Conservation (phyloP, 805 yeast genomes). For the Saccharomycopsis capsularis region DNA sequence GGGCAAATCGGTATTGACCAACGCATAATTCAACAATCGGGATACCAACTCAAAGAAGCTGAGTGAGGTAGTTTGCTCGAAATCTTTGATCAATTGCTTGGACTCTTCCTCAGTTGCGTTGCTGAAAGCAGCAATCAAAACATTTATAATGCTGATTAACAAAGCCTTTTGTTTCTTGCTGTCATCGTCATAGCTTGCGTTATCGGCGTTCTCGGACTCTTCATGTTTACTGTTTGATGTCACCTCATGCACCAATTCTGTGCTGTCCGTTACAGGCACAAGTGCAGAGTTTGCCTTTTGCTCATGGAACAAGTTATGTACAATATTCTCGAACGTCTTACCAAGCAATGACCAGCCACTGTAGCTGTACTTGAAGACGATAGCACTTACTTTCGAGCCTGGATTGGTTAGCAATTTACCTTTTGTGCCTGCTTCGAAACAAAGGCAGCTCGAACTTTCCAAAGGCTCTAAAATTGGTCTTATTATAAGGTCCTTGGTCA, state of each 20-base stretch:
- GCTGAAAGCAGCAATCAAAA: slow-evolving; percentile 8
- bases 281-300: slow-evolving; percentile 22
- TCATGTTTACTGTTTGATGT: no score
- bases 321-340: slow-evolving; percentile 59
- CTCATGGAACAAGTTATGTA: slow-evolving; percentile 34
- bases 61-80: slow-evolving; percentile 23
- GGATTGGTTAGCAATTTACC: slow-evolving; percentile 61
- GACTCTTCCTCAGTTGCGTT: neutral
- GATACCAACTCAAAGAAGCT: slow-evolving; percentile 18
- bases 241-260: neutral
- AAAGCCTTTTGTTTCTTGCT: slow-evolving; percentile 24
- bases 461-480: slow-evolving; percentile 52
- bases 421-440: slow-evolving; percentile 49
- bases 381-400: slow-evolving; percentile 31
- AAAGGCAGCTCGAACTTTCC: slow-evolving; percentile 34
- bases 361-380: slow-evolving; percentile 64
- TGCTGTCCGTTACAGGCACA: neutral
- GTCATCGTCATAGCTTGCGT: neutral
- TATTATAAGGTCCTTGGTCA: slow-evolving; percentile 42
- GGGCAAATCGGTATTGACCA: slow-evolving; percentile 6
- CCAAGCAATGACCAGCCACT: slow-evolving; percentile 89
- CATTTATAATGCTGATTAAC: slow-evolving; percentile 3
- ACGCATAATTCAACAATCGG: slow-evolving; percentile 10
- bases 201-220: neutral
- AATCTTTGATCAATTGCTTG: slow-evolving; percentile 5